phyloP scores from a whole-genome alignment of 306 rosid genomes.

The Lablab purpureus region DNA sequence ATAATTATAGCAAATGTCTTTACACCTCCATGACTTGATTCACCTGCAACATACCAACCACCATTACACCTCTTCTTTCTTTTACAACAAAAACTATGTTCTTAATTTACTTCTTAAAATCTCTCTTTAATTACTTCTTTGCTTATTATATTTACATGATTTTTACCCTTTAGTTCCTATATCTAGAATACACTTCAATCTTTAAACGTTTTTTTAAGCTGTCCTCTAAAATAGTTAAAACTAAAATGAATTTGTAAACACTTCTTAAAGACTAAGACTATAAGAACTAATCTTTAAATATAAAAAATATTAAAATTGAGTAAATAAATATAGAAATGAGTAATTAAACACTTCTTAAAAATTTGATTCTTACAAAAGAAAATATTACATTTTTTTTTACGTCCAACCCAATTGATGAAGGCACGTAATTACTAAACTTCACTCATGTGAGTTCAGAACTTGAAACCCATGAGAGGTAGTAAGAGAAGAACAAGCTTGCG shows the following conservation, averaged over 20 bases:
- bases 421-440: background rate
- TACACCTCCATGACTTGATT: slow-evolving; percentile 58
- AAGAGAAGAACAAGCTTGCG: slow-evolving; percentile 19
- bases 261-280: background rate
- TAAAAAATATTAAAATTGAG: background rate
- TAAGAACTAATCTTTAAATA: too few species aligned
- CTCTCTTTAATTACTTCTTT: background rate
- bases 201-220: background rate
- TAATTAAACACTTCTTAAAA: background rate
- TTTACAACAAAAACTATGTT: background rate
- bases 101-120: too few species aligned
- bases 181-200: background rate
- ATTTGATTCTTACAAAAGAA: slow-evolving; percentile 33
- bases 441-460: background rate
- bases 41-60: slow-evolving; percentile 52
- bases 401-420: too few species aligned
- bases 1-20: slow-evolving; percentile 82
- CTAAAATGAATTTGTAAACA: too few species aligned
- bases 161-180: background rate
- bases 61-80: background rate
- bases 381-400: background rate
- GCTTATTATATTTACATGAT: too few species aligned
- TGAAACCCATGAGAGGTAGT: background rate
- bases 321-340: background rate
- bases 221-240: too few species aligned